phyloP scores from a whole-genome alignment of 2,329 filamentous ascomycete species.

The Hirsutella minnesotensis region DNA sequence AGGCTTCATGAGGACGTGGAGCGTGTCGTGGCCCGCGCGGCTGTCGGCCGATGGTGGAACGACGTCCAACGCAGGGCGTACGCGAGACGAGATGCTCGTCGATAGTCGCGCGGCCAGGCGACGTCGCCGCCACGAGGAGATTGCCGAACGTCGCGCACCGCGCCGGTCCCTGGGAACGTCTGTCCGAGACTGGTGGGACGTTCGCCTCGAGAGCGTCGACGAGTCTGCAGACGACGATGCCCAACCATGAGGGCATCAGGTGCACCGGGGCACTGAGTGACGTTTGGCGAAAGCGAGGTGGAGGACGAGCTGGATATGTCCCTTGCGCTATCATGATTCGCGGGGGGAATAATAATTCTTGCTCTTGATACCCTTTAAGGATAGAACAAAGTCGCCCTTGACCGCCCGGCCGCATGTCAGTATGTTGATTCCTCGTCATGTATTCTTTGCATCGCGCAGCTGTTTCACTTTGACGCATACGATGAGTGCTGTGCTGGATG shows the following conservation, averaged over 20 bases:
- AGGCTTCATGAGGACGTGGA: not conserved
- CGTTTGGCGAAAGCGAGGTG: no score
- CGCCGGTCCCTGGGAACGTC: slow-evolving; percentile 5
- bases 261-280: not conserved
- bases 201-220: slow-evolving; percentile 5
- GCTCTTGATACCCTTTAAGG: not conserved
- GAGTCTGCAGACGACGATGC: not conserved
- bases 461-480: no score
- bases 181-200: slow-evolving; percentile 19
- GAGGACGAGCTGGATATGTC: not conserved
- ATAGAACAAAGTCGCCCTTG: no score
- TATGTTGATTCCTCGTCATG: no score
- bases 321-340: no score
- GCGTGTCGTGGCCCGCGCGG: not conserved
- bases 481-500: no score
- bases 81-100: slow-evolving; percentile 39
- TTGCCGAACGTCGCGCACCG: slow-evolving; percentile 20
- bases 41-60: slow-evolving; percentile 3
- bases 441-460: no score
- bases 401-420: no score
- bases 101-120: slow-evolving; percentile 35
- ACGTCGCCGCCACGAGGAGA: slow-evolving; percentile 36
- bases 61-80: slow-evolving; percentile 25
- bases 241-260: not conserved
- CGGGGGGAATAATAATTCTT: no score